Conservation (phyloP, 2,329 filamentous ascomycete genomes). For the Clonostachys rosea region DNA sequence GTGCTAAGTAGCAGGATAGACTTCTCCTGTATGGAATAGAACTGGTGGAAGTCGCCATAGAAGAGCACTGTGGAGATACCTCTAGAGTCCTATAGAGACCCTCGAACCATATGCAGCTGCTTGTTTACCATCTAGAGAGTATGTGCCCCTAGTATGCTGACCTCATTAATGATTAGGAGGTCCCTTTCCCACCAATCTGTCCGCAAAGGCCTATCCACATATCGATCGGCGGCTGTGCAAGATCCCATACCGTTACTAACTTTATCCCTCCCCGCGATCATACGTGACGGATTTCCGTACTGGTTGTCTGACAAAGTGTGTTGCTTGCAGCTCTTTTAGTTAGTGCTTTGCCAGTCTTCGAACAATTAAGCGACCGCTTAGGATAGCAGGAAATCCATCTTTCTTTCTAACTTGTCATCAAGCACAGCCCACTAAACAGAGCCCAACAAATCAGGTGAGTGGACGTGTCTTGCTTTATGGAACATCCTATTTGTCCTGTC, state of each 20-base stretch:
- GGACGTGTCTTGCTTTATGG: too few relatives aligned
- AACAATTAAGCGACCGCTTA: too few relatives aligned
- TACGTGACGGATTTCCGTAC: background rate
- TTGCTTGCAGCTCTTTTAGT: too few relatives aligned
- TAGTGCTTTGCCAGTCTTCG: too few relatives aligned
- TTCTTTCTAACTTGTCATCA: too few relatives aligned
- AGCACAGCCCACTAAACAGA: too few relatives aligned
- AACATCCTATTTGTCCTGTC: too few relatives aligned
- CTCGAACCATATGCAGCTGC: background rate
- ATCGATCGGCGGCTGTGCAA: too few relatives aligned
- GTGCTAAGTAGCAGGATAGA: background rate
- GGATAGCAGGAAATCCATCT: too few relatives aligned
- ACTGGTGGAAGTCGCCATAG: background rate
- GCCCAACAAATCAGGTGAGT: too few relatives aligned
- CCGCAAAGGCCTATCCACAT: too few relatives aligned
- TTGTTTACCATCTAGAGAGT: background rate
- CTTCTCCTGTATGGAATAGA: background rate
- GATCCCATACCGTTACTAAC: background rate
- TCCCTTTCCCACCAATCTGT: background rate
- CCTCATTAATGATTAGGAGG: background rate
- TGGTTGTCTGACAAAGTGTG: too few relatives aligned
- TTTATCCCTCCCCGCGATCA: background rate
- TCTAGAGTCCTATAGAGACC: background rate
- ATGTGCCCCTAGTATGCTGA: background rate
- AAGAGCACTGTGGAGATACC: background rate